Conservation (phyloP, 305 asterid species). For the Fraxinus dipetala region DNA sequence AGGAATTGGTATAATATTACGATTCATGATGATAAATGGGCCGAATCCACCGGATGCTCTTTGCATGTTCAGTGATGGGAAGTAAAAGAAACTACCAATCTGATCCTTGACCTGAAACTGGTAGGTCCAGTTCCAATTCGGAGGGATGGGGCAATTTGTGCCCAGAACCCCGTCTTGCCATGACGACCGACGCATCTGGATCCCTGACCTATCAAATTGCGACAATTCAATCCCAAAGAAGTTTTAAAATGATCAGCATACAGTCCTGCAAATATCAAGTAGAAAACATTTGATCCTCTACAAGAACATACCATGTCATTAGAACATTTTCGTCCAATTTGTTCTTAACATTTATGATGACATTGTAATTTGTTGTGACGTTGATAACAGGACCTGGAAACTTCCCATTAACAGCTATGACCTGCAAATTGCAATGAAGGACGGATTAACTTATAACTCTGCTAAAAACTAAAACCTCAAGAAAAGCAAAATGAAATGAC, state of each 20-base stretch:
- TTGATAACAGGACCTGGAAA: slow-evolving; percentile 83
- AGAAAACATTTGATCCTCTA: not conserved
- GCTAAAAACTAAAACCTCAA: not conserved
- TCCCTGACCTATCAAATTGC: slow-evolving; percentile 58
- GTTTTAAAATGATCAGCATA: not conserved
- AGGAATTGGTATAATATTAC: slow-evolving; percentile 61
- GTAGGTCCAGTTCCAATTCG: slow-evolving; percentile 81
- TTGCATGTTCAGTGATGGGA: slow-evolving; percentile 81
- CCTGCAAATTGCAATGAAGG: slow-evolving; percentile 44
- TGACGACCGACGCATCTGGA: slow-evolving; percentile 85
- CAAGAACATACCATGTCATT: slow-evolving; percentile 61
- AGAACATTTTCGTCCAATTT: slow-evolving; percentile 74
- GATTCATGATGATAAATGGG: slow-evolving; percentile 59
- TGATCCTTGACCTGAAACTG: slow-evolving; percentile 98
- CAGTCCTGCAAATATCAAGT: not conserved
- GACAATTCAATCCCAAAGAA: not conserved
- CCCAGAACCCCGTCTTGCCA: slow-evolving; percentile 96
- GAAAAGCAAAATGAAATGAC: not conserved
- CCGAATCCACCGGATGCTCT: slow-evolving; percentile 95
- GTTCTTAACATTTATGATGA: slow-evolving; percentile 76
- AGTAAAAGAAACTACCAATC: slow-evolving; percentile 86
- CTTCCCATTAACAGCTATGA: slow-evolving; percentile 77
- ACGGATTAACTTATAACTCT: not conserved
- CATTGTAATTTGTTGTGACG: slow-evolving; percentile 84
- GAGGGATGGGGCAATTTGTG: slow-evolving; percentile 84